These are phyloP conservation scores for Candida endomychidarum DNA, from an alignment of 805 yeast genomes.

Conservation along the genomic window DNA sequence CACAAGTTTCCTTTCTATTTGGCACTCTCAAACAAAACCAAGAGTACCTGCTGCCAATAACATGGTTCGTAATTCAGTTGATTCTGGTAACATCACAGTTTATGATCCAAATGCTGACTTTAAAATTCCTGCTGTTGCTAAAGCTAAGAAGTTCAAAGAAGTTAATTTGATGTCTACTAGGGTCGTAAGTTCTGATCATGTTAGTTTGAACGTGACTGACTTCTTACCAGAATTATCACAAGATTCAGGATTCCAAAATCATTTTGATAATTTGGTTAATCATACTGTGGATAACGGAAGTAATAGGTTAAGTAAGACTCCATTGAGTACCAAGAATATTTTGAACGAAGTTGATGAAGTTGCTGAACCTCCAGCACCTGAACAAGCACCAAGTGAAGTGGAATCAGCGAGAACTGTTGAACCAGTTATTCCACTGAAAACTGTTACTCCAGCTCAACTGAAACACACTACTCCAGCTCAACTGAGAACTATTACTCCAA, in stretches of 20 bases:
- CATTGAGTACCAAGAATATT: constrained; percentile 30
- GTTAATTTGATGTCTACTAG: constrained; percentile 43
- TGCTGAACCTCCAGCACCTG: constrained; percentile 8
- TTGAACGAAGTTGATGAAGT: constrained; percentile 22
- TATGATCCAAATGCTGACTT: constrained; percentile 18
- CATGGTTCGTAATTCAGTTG: constrained; percentile 5
- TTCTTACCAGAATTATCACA: constrained; percentile 48
- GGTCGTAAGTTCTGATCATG: constrained; percentile 43
- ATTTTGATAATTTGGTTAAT: constrained; percentile 30
- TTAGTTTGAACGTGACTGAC: constrained; percentile 41
- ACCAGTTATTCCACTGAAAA: no score
- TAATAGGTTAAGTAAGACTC: constrained; percentile 24
- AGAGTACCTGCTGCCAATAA: constrained; percentile 8
- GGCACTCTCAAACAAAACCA: constrained; percentile 40
- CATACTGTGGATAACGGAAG: constrained; percentile 17
- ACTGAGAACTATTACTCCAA: neutral
- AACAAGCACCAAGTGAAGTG: no score
- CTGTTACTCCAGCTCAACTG: neutral
- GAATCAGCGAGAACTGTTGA: neutral
- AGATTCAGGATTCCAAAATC: constrained; percentile 49
- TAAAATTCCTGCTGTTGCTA: constrained; percentile 27
- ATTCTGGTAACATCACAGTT: constrained; percentile 14
- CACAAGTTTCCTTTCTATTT: constrained; percentile 35
- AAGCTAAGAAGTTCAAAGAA: constrained; percentile 36
- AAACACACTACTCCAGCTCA: neutral